phyloP scores from a whole-genome alignment of 306 rosid species.

The Fragaria iinumae region DNA sequence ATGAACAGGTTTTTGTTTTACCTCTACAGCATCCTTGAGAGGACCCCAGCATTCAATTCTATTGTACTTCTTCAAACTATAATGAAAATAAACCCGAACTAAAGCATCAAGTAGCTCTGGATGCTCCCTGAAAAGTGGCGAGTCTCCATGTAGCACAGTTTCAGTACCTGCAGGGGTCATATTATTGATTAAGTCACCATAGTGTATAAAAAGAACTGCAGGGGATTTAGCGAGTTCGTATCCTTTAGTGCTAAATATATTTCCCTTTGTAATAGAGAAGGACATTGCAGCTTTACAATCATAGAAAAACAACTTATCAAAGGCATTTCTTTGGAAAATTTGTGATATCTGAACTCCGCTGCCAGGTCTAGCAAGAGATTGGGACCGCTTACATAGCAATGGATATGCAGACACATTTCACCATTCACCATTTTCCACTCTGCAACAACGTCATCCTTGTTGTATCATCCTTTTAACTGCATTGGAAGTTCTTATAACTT shows the following conservation, averaged over 20 bases:
- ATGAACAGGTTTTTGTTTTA: constrained; percentile 18
- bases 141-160: constrained; percentile 79
- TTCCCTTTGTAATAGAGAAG: background rate
- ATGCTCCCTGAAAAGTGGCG: constrained; percentile 57
- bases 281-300: background rate
- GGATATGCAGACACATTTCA: constrained; percentile 87
- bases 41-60: constrained; percentile 92
- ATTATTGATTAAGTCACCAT: background rate
- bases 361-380: constrained; percentile 64
- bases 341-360: constrained; percentile 90
- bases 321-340: constrained; percentile 95
- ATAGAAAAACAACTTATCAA: constrained; percentile 49
- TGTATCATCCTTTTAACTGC: constrained; percentile 93
- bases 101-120: constrained; percentile 69
- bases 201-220: background rate
- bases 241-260: background rate
- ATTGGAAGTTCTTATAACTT: background rate
- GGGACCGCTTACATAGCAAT: constrained; percentile 96
- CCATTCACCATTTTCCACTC: constrained; percentile 62
- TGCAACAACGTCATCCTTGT: constrained; percentile 92
- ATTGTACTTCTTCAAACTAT: constrained; percentile 70
- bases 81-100: constrained; percentile 87
- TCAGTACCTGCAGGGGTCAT: constrained; percentile 57
- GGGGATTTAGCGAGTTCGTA: background rate
- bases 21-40: constrained; percentile 79